These are phyloP conservation scores for Aspergillus steynii DNA, from an alignment of 495 filamentous ascomycete species.

Conservation along the genomic window DNA sequence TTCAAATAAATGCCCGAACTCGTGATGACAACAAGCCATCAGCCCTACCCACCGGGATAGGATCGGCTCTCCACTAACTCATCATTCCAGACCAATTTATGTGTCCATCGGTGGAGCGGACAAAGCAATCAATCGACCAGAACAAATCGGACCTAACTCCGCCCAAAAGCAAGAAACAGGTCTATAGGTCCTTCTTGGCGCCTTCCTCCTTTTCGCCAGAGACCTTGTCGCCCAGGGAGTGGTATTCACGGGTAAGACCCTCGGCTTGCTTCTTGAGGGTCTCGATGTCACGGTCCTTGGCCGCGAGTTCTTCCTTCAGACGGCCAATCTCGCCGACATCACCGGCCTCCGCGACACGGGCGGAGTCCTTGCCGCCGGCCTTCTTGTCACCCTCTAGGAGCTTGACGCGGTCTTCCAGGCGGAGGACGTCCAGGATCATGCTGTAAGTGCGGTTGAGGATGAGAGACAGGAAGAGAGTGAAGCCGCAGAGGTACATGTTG, in stretches of 20 bases:
- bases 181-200: conserved; percentile 70
- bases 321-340: conserved; percentile 73
- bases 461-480: conserved; percentile 96
- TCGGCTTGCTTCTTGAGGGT: conserved; percentile 83
- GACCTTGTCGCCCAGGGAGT: conserved; percentile 75
- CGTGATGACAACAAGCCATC: background rate
- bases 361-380: conserved; percentile 68
- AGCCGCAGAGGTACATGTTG: conserved; percentile 99
- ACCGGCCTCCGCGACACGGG: conserved; percentile 62
- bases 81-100: background rate
- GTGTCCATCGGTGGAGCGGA: background rate
- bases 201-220: conserved; percentile 52
- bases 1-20: background rate
- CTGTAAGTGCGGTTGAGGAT: conserved; percentile 99
- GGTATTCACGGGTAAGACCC: conserved; percentile 77
- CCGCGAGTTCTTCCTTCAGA: conserved; percentile 67
- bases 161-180: background rate
- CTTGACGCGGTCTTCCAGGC: conserved; percentile 92
- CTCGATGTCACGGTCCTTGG: conserved; percentile 73
- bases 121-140: background rate
- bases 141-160: background rate
- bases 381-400: conserved; percentile 75
- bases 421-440: conserved; percentile 93
- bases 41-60: background rate
- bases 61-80: background rate